Percentiles rank a stretch among this genome's conserved stretches.
These are phyloP conservation scores for Porphyrellus cyaneotinctus DNA, from an alignment of 768 basidiomycete genomes.

Conservation along the genomic window DNA sequence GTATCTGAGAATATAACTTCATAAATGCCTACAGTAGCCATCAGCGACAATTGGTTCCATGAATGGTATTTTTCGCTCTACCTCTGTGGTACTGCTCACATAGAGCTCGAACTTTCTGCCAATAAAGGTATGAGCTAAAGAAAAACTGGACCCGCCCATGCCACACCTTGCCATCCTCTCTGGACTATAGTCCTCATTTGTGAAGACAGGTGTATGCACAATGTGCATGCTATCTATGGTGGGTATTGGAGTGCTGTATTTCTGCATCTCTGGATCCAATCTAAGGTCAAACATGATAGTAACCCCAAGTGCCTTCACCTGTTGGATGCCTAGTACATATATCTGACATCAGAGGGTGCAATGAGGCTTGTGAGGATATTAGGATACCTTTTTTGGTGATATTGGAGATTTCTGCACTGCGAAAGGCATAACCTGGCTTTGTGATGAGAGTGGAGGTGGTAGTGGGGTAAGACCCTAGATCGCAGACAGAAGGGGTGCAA, in stretches of 20 bases:
- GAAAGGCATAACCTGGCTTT: conserved; percentile 54
- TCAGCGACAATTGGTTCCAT: neutral
- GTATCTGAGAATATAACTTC: conserved; percentile 75
- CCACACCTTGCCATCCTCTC: conserved; percentile 80
- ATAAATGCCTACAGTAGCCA: conserved; percentile 58
- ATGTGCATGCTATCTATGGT: conserved; percentile 60
- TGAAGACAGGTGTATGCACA: conserved; percentile 58
- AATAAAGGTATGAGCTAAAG: conserved; percentile 5
- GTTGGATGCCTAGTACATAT: conserved; percentile 51
- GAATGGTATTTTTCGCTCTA: conserved; percentile 18
- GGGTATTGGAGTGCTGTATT: conserved; percentile 66
- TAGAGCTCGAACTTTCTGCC: conserved; percentile 52
- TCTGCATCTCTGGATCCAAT: conserved; percentile 74
- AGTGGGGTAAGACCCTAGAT: conserved; percentile 62
- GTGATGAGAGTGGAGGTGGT: conserved; percentile 47
- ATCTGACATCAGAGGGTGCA: conserved; percentile 1
- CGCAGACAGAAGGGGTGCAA: conserved; percentile 34
- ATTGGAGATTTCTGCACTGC: conserved; percentile 68
- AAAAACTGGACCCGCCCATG: neutral
- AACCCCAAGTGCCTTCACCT: conserved; percentile 59
- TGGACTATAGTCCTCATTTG: conserved; percentile 75
- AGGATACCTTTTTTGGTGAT: conserved; percentile 67
- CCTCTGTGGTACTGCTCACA: conserved; percentile 78
- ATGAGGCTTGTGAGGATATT: neutral
- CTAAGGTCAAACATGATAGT: conserved; percentile 71